A percentile compares a stretch with the other conserved stretches of the same genome.
Evolutionary conservation across 2,329 filamentous ascomycete species (phyloP).

Genomic region (Pochonia chlamydosporia): DNA sequence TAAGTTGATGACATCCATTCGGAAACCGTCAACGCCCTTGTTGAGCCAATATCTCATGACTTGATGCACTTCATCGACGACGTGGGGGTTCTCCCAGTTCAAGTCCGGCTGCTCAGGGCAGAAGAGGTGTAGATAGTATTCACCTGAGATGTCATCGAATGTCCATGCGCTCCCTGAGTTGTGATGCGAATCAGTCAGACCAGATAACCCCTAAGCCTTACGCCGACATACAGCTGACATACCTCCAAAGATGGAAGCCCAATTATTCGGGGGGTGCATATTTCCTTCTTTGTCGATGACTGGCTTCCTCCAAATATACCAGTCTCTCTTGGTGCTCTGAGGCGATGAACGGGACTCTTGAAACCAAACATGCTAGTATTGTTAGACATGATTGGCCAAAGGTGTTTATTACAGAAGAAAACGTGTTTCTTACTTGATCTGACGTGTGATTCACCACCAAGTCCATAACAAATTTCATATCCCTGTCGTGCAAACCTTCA

Average conservation of each 20-base stretch:
- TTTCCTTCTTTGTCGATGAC: conserved; percentile 29
- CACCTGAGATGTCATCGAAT: conserved; percentile 28
- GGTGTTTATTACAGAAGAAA: background rate
- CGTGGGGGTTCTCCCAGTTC: conserved; percentile 59
- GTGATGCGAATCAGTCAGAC: background rate
- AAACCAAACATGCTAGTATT: conserved; percentile 46
- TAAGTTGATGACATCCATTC: conserved; percentile 54
- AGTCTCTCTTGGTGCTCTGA: conserved; percentile 44
- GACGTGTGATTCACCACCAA: conserved; percentile 26
- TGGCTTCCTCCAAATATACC: conserved; percentile 49
- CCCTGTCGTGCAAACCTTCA: conserved; percentile 1
- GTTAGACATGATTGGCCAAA: conserved; percentile 6
- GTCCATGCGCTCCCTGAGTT: conserved; percentile 22
- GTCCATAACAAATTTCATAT: conserved; percentile 14
- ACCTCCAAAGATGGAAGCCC: conserved; percentile 33
- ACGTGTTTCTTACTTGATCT: conserved; percentile 12
- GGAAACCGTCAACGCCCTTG: conserved; percentile 52
- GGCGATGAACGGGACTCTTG: conserved; percentile 44
- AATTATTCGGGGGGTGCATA: conserved; percentile 37
- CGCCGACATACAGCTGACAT: conserved; percentile 1
- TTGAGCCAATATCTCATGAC: conserved; percentile 62
- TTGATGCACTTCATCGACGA: conserved; percentile 53
- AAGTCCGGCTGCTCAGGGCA: conserved; percentile 59
- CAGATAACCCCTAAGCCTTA: background rate
- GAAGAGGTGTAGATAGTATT: conserved; percentile 55